A percentile compares a stretch with the other conserved stretches of the same genome.
Conservation (phyloP, 345 rosid genomes). For the Raphanus sativus region DNA sequence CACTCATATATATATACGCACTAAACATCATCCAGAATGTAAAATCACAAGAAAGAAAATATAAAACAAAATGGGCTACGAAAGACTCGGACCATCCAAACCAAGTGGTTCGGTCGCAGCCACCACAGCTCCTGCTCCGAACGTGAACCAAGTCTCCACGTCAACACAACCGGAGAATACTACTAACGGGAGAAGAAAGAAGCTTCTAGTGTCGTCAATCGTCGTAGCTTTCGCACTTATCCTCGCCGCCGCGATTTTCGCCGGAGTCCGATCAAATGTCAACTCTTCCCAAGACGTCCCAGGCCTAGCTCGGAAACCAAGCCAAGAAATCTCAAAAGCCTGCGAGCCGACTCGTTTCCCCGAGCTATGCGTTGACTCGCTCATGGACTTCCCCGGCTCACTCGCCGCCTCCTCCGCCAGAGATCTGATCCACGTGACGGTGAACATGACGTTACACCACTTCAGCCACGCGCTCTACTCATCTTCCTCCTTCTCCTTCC, state of each 20-base stretch:
- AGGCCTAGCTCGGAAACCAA: constrained; percentile 55
- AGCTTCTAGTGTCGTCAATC: constrained; percentile 47
- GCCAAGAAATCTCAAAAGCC: constrained; percentile 63
- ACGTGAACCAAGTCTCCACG: constrained; percentile 21
- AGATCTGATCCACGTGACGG: constrained; percentile 87
- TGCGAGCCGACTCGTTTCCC: constrained; percentile 72
- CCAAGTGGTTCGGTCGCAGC: constrained; percentile 30
- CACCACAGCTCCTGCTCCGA: neutral
- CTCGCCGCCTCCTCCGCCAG: constrained; percentile 49
- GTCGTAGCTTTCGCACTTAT: constrained; percentile 46
- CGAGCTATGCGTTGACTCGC: constrained; percentile 62
- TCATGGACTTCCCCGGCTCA: constrained; percentile 69
- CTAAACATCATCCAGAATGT: constrained; percentile 3
- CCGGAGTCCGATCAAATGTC: constrained; percentile 41
- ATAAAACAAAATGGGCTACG: constrained; percentile 48
- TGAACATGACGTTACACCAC: constrained; percentile 89
- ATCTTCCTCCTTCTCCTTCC: constrained; percentile 49
- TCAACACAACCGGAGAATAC: constrained; percentile 1
- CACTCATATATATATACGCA: neutral
- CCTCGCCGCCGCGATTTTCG: constrained; percentile 59
- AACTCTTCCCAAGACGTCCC: constrained; percentile 13
- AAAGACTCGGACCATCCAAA: constrained; percentile 46
- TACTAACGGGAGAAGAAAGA: constrained; percentile 23
- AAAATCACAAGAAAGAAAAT: neutral
- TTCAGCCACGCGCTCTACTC: constrained; percentile 72